Evolutionary conservation across 805 yeast species (phyloP), one percentile per base, ranked within the genome.

Genomic region (Pichia californica): DNA sequence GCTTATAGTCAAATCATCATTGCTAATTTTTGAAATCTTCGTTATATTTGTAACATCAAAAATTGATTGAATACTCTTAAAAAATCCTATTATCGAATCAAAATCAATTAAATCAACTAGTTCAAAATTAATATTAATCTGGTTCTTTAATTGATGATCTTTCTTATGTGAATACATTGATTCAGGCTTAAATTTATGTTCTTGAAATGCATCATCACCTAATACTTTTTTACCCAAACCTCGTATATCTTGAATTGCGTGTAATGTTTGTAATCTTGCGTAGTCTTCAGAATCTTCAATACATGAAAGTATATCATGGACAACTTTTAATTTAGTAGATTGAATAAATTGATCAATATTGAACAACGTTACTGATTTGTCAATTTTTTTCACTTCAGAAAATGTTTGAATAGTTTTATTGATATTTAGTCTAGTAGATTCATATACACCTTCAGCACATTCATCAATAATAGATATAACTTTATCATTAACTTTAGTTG

Each of bases 111-210:
- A 32, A 11, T 82, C 77, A 20, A 91, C 70, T 50, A 88, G 93
- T 55, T 89, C 69, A 53, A 88, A 81, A 13, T 68, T 43, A 4
- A 85, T 34, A 13, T 81, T 76, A 16, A 91, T 71, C 18, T 76
- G 72, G 21, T 77, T 77, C 38, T 76, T 70, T 23, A 89, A 67
- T 31, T 74, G 70, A 49, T 81, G 76, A 54, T 93, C 96, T 31
- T 72, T 75, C 45, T 73, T 72, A 52, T 88, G 78, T 2, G 88
- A 77, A 55, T 88, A 91, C 98, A 93, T 93, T 31, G 83, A 73
- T 25, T 78, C 80, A 9, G 83, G 73, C 45, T 82, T 74, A 59
- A 87, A 87, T 8, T 71, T 71, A 41, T 79, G 76, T 41, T 79
- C 82, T 23, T 75, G 67, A 40, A 78, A 67, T 13, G 40, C 33